These are phyloP conservation scores for Lactifluus rugatus DNA, from an alignment of 768 basidiomycete genomes.

Conservation along the genomic window DNA sequence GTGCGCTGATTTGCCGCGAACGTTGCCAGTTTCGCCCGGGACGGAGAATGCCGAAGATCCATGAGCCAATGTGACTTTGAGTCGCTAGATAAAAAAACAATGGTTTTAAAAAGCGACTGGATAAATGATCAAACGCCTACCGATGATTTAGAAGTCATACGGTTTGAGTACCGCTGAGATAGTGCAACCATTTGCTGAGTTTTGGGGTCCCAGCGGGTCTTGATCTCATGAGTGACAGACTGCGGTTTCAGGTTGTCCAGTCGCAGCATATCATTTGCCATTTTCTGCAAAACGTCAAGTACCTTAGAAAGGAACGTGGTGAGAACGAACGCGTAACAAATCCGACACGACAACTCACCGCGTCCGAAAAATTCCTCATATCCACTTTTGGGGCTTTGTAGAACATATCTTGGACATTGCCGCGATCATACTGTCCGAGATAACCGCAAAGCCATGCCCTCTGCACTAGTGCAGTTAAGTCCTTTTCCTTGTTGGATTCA, in stretches of 20 bases:
- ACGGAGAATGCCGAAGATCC: conserved; percentile 23
- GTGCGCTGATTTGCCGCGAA: conserved; percentile 19
- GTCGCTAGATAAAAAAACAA: background rate
- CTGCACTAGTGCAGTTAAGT: conserved; percentile 17
- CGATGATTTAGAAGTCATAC: background rate
- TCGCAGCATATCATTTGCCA: conserved; percentile 5
- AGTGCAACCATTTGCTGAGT: conserved; percentile 8
- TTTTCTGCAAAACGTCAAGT: conserved; percentile 8
- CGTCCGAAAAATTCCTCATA: conserved; percentile 29
- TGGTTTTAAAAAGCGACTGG: background rate
- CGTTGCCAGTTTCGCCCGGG: conserved; percentile 17
- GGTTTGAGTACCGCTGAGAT: conserved; percentile 13
- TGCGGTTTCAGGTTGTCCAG: conserved; percentile 8
- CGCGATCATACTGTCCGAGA: conserved; percentile 32
- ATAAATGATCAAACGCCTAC: background rate
- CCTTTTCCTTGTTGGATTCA: conserved; percentile 11
- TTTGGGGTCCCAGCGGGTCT: conserved; percentile 5
- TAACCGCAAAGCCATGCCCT: conserved; percentile 29
- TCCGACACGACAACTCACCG: conserved; percentile 25
- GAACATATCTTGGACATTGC: conserved; percentile 30
- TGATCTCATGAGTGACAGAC: conserved; percentile 7
- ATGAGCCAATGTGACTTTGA: conserved; percentile 23
- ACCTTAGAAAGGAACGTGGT: background rate
- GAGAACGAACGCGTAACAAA: background rate
- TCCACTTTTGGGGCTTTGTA: conserved; percentile 36